phyloP scores from a whole-genome alignment of 1,139 yeast genomes.

The Kodamaea alishanica region DNA sequence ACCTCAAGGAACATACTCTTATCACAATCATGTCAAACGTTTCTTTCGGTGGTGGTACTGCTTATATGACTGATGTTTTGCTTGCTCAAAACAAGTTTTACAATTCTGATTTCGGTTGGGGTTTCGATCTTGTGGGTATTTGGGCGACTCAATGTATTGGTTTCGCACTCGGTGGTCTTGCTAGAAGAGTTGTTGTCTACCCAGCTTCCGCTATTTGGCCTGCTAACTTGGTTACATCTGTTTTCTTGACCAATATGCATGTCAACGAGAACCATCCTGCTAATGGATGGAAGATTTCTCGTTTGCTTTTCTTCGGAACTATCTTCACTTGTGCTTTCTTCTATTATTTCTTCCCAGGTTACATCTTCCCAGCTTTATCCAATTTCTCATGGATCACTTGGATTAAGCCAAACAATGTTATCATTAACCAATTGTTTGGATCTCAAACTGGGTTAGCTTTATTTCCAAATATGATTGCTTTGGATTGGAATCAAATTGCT shows the following conservation, averaged over 20 bases:
- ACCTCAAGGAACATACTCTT: conserved; percentile 61
- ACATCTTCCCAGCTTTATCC: conserved; percentile 21
- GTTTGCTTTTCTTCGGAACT: conserved; percentile 30
- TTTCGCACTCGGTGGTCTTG: conserved; percentile 60
- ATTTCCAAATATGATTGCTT: conserved; percentile 46
- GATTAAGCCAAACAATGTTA: conserved; percentile 37
- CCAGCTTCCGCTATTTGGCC: conserved; percentile 73
- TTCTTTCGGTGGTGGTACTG: conserved; percentile 57
- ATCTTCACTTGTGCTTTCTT: conserved; percentile 27
- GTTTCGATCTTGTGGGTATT: conserved; percentile 48
- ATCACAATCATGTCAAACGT: conserved; percentile 61
- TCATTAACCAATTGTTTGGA: conserved; percentile 62
- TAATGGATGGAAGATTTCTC: conserved; percentile 40
- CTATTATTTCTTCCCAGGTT: conserved; percentile 46
- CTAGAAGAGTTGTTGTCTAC: conserved; percentile 53
- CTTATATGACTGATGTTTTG: conserved; percentile 59
- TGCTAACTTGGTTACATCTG: conserved; percentile 43
- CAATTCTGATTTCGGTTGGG: conserved; percentile 47
- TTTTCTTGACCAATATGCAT: conserved; percentile 58
- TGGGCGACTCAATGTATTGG: conserved; percentile 62
- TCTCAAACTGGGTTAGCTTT: conserved; percentile 57
- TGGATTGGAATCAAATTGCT: conserved; percentile 45
- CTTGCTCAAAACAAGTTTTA: conserved; percentile 53
- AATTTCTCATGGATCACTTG: conserved; percentile 30
- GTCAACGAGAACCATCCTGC: conserved; percentile 55